Evolutionary conservation across 2,329 filamentous ascomycete species (phyloP).

Genomic region (Neurospora sp.): DNA sequence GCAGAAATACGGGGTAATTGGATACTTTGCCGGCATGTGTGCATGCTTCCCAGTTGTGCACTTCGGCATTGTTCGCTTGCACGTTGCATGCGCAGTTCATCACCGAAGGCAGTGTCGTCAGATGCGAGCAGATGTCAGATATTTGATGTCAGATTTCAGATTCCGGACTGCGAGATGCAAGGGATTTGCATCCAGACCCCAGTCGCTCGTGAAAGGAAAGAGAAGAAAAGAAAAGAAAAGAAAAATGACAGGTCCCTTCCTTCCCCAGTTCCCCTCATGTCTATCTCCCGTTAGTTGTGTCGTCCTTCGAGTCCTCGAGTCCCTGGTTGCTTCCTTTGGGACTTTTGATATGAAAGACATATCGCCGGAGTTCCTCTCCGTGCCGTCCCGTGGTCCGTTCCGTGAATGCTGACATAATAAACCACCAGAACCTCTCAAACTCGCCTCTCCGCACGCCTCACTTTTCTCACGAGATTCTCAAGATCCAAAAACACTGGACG

Average conservation of each 20-base stretch:
- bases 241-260: not conserved
- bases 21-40: too few relatives aligned
- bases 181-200: not conserved
- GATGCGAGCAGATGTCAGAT: not conserved
- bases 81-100: not conserved
- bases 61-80: not conserved
- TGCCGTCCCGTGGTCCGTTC: not conserved
- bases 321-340: not conserved
- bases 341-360: not conserved
- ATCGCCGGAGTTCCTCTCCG: not conserved
- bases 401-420: not conserved
- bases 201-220: not conserved
- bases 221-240: not conserved
- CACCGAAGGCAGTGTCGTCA: not conserved
- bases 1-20: too few relatives aligned
- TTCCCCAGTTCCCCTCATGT: not conserved
- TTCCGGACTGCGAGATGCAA: not conserved
- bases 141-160: not conserved
- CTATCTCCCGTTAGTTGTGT: not conserved
- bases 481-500: not conserved
- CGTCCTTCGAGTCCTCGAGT: not conserved
- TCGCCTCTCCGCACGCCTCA: not conserved
- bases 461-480: not conserved
- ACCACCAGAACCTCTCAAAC: not conserved
- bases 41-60: too few relatives aligned